Evolutionary conservation across 2,329 filamentous ascomycete genomes (phyloP), one percentile per base, ranked within the genome.

Genomic region (Hypoxylon rubiginosum): DNA sequence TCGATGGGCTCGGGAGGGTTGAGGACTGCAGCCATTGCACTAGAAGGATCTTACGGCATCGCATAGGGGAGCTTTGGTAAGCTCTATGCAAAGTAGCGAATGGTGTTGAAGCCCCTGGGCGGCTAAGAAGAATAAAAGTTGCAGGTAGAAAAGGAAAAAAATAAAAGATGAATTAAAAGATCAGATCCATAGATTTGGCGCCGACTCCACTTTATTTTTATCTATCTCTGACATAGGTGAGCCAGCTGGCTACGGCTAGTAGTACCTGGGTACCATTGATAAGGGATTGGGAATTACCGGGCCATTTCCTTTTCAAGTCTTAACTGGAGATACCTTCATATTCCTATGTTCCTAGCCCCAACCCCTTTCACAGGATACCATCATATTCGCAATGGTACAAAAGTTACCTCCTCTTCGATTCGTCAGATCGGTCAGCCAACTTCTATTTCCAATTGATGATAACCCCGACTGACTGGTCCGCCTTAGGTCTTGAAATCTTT

Each of bases 401-500:
- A 73, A 72, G 45, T 85, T 88, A 82, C 78, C 85, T 36, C 83
- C 88, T 49, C 75, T 90, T 30, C 86, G 84, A 73, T 91, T 91
- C 75, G 89, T 92, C 13, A 83, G 84, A 79, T 89, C 88, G 48
- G 90, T 91, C 80, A 71, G 85, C 77, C 24, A 51, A 30, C 6
- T 39, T 2, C n/a, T 30, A 45, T 43, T 36, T 9, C 17, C 55
- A 26, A 19, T 52, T 24, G 9, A 28, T 9, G 15, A 50, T 15
- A 17, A 9, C 21, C 21, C 13, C n/a, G 39, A 9, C 39, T 43
- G 6, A 43, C 19, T 43, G 2, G 7, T 45, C 46, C 41, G 45
- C 39, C 30, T 15, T 63, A 96, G 93, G 93, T 97, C 50, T 87
- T 93, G 83, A 91, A 92, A 77, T 94, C 92, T 1, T 97, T 97